Base-by-base conservation (phyloP, 1,284 basidiomycete species). In the Calocybe gambosa region DNA sequence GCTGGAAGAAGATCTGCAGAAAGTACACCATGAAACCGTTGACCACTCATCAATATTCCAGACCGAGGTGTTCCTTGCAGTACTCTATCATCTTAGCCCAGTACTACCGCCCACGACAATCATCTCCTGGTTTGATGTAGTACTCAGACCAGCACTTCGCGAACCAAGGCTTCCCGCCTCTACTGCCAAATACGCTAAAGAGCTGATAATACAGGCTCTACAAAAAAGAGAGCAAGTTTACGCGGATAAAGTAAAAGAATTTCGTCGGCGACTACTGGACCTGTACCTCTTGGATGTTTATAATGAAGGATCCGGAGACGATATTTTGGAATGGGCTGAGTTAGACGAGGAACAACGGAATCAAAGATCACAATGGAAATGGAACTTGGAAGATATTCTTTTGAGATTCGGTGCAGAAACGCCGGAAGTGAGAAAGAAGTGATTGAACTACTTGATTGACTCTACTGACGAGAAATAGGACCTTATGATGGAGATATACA, bases 51-150 rank as follows among this genome's bases (percentile, higher is more conserved):
- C 71, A 25, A 65, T 75, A 38, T 71, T 68, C n/a, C 81, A 83
- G 55, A 74, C 69, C 3, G 81, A 85, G 55, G 61, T 78, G 12
- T 81, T 89, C 55, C 70, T 90, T 9, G 71, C 74, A 15, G 72
- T 86, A 18, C 70, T 89, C 5, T 71, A 76, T 52, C 79, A 78
- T 54, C 70, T 89, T 19, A 67, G 68, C 7, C 74, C 80, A 5
- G 67, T 86, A 26, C 66, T 88, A 3, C 68, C 81, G 4, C 67
- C 82, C 8, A 71, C 73, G 4, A 83, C 82, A 20, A 69, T 89
- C 43, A 84, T 87, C 43, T 78, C 79, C 19, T 89, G 87, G 87
- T 90, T 87, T 62, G 85, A 90, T 57, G 72, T 85, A 21, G 71
- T 85, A 26, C 69, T 90, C 2, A 78, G 86, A 16, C 83, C 85